phyloP scores from a whole-genome alignment of 1,139 yeast genomes.

The Debaryomycetaceae sp. region DNA sequence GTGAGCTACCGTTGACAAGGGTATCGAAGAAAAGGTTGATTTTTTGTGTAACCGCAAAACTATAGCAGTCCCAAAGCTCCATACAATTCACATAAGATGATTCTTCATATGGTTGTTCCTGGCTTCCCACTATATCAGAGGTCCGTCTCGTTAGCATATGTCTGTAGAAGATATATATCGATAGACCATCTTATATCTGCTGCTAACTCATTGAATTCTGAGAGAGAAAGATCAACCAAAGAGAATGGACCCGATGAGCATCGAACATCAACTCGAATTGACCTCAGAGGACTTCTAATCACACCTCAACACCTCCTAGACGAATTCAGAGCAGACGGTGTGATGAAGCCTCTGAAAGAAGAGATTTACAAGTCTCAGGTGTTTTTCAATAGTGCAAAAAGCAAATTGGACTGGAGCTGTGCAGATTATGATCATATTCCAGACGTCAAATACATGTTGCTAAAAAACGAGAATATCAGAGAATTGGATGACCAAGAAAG shows the following conservation, averaged over 20 bases:
- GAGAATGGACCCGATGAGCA: background rate
- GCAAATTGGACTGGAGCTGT: constrained; percentile 58
- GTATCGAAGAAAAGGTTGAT: background rate
- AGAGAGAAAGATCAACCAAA: background rate
- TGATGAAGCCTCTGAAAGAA: constrained; percentile 11
- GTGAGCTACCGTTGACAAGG: background rate
- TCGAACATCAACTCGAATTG: constrained; percentile 1
- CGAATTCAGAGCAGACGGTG: constrained; percentile 17
- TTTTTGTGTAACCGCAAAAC: background rate
- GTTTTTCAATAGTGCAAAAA: constrained; percentile 44
- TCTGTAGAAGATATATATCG: background rate
- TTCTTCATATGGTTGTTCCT: too few relatives aligned
- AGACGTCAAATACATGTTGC: constrained; percentile 43
- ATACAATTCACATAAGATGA: too few relatives aligned
- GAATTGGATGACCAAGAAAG: constrained; percentile 9
- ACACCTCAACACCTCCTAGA: constrained; percentile 24
- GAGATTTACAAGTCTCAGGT: constrained; percentile 14
- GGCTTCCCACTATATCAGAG: too few relatives aligned
- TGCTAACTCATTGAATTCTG: background rate
- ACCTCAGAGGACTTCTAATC: constrained; percentile 11
- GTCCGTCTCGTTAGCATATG: too few relatives aligned
- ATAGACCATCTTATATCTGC: background rate
- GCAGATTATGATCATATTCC: constrained; percentile 54
- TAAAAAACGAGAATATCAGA: constrained; percentile 17
- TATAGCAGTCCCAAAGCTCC: too few relatives aligned